These are phyloP conservation scores for Candida gigantensis DNA, from an alignment of 1,139 yeast genomes.

Conservation along the genomic window DNA sequence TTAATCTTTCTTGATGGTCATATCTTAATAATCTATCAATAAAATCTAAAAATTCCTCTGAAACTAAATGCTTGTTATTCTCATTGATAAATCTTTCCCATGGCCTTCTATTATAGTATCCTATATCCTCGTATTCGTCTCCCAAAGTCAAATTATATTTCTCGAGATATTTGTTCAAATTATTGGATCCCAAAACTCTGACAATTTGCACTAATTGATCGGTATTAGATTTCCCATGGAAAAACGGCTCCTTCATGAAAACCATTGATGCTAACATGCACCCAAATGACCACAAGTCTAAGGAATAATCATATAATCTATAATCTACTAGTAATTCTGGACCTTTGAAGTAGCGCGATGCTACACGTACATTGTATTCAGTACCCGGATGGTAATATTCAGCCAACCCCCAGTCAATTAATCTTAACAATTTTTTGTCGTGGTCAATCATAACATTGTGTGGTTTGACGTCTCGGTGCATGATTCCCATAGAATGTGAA, in stretches of 20 bases:
- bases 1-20: slow-evolving; percentile 92
- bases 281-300: slow-evolving; percentile 96
- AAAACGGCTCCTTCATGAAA: slow-evolving; percentile 94
- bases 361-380: slow-evolving; percentile 95
- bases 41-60: slow-evolving; percentile 74
- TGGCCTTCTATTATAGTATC: slow-evolving; percentile 80
- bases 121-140: slow-evolving; percentile 81
- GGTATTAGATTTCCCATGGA: slow-evolving; percentile 94
- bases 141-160: slow-evolving; percentile 79
- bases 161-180: slow-evolving; percentile 66
- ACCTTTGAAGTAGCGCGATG: slow-evolving; percentile 96
- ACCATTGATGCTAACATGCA: slow-evolving; percentile 98
- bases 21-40: slow-evolving; percentile 81
- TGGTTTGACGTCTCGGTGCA: slow-evolving; percentile 98
- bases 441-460: slow-evolving; percentile 99
- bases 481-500: slow-evolving; percentile 96
- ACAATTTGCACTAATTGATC: slow-evolving; percentile 96
- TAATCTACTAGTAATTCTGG: slow-evolving; percentile 95
- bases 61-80: slow-evolving; percentile 68
- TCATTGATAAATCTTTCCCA: slow-evolving; percentile 82
- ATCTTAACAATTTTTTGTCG: slow-evolving; percentile 63
- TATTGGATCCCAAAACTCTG: slow-evolving; percentile 88
- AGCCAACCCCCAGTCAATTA: slow-evolving; percentile 98
- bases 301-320: slow-evolving; percentile 89
- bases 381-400: slow-evolving; percentile 95